phyloP scores from a whole-genome alignment of 139 green algal species.

The Chlorella sp. region DNA sequence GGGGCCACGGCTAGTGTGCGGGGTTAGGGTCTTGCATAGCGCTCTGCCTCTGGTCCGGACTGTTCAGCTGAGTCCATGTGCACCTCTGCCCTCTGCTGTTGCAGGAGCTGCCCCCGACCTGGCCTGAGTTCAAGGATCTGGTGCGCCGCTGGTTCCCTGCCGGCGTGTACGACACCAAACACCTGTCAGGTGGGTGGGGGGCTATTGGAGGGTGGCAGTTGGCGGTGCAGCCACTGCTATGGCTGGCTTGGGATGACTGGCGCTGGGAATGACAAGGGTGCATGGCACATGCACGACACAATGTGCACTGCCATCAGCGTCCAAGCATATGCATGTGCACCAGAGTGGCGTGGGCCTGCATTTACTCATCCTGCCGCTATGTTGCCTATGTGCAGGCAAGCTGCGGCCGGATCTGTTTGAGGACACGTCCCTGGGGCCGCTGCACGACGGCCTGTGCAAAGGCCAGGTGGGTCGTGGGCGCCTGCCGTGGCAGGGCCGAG shows the following conservation, averaged over 20 bases:
- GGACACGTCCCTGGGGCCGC: slow-evolving; percentile 36
- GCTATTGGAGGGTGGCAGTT: background rate
- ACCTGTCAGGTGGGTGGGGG: slow-evolving; percentile 38
- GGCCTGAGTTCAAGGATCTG: slow-evolving; percentile 64
- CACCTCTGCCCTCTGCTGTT: background rate
- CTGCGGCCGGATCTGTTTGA: slow-evolving; percentile 14
- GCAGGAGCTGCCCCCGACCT: slow-evolving; percentile 57
- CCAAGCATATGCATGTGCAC: no score
- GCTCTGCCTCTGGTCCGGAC: no score
- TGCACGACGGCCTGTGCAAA: slow-evolving; percentile 40
- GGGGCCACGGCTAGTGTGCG: no score
- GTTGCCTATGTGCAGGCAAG: background rate
- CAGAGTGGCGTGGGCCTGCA: no score
- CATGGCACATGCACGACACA: no score
- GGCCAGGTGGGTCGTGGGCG: slow-evolving; percentile 1
- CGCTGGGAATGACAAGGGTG: no score
- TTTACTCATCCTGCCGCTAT: no score
- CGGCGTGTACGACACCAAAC: slow-evolving; percentile 79
- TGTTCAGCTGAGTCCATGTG: background rate
- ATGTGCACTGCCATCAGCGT: no score
- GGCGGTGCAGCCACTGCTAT: no score
- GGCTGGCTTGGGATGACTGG: no score
- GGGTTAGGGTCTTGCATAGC: no score
- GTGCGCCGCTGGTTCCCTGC: slow-evolving; percentile 67
- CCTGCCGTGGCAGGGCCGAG: no score